Base-by-base conservation (phyloP, 768 basidiomycete species). In the Tubosaeta sp. region DNA sequence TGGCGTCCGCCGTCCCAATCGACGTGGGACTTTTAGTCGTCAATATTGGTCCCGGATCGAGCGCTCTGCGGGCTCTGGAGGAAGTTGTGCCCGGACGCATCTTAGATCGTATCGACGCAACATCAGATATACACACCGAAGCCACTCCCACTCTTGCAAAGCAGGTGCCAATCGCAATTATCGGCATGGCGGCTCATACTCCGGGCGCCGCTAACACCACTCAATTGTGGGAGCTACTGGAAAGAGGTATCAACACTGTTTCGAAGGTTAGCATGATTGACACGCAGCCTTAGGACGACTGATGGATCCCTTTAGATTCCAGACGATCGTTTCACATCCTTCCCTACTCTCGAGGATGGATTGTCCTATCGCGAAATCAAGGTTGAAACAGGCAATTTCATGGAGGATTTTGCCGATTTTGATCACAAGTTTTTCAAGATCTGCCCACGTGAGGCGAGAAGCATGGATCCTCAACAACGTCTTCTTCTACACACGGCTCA, bases 391-490 rank as follows among this genome's bases (percentile, higher is more conserved):
- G 86, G 84, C 25, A 86, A 88, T 63, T 90, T 89, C 62, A 64
- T 89, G 46, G 66, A 74, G 17, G 73, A 75, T 38, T 70, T 75
- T 27, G 81, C 79, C 55, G 72, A 73, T 45, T 89, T 89, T 59
- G 88, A 90, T 63, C 74, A 86, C 62, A 72, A 69, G 63, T 86
- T 87, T 62, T 90, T 89, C 74, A 81, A 78, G 38, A 78, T 87
- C 42, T 85, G 82, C 37, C 86, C 88, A 2, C 78, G 87, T 6
- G 87, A 89, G 66, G 86, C 88, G 13, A 79, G 71, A 54, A 80
- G 74, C 64, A 88, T 88, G 85, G 85, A 88, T 60, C 86, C 88
- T 7, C 86, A 88, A 57, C 86, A 88, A 56, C 77, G 87, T 5
- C 58, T 89, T 32, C 70, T 89, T 5, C 73, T 89, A 14, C 85